Conservation (phyloP, 306 rosid species). For the Sicyos edulis region DNA sequence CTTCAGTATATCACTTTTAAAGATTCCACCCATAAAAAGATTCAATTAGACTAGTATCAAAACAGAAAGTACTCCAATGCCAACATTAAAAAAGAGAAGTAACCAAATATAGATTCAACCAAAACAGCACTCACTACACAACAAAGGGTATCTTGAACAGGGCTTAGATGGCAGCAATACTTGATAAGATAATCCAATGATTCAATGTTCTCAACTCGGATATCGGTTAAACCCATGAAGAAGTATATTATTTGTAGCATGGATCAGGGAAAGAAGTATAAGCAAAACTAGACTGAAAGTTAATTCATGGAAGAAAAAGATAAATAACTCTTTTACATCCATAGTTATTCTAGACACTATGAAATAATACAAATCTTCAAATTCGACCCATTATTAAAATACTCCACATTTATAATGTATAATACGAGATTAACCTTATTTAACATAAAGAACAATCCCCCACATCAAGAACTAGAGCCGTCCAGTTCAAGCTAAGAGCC, state of each 20-base stretch:
- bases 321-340: neutral
- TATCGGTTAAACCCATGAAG: neutral
- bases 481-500: neutral
- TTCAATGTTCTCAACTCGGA: neutral
- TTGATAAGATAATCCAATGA: constrained; percentile 11
- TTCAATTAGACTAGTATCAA: neutral
- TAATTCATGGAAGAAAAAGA: neutral
- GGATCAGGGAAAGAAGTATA: neutral
- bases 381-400: neutral
- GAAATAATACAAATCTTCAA: constrained; percentile 1
- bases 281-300: too few species aligned
- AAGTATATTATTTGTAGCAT: neutral
- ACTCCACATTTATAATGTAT: neutral
- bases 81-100: neutral
- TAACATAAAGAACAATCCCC: neutral
- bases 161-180: neutral
- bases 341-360: neutral
- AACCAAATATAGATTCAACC: neutral
- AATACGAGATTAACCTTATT: neutral
- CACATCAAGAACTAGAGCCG: neutral
- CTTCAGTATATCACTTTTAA: neutral
- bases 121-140: neutral
- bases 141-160: neutral
- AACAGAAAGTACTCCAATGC: neutral
- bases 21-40: neutral